phyloP scores from a whole-genome alignment of 2,329 filamentous ascomycete genomes.

The Aspergillus melleus region DNA sequence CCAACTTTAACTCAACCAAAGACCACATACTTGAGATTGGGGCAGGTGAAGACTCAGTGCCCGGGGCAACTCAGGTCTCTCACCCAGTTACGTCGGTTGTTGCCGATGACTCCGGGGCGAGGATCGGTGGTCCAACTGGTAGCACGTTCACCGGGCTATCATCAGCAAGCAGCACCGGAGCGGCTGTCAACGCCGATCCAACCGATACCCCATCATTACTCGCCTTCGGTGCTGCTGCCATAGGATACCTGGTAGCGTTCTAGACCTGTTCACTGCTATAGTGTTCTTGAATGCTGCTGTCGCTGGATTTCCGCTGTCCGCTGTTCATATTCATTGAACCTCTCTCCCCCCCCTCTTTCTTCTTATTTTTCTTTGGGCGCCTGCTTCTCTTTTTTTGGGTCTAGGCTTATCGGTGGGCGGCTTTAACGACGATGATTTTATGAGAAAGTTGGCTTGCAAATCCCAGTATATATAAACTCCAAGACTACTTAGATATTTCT shows the following conservation, averaged over 20 bases:
- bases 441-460: background rate
- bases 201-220: background rate
- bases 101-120: constrained; percentile 45
- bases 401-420: background rate
- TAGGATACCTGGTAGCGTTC: background rate
- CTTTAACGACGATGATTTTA: no score
- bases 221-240: background rate
- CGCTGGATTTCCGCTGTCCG: background rate
- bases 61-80: constrained; percentile 53
- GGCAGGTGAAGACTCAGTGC: constrained; percentile 50
- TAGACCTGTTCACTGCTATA: background rate
- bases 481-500: background rate
- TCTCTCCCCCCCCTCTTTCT: background rate
- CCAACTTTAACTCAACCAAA: constrained; percentile 58
- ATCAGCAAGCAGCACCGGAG: constrained; percentile 19
- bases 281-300: background rate
- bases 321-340: background rate
- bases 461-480: background rate
- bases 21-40: constrained; percentile 56
- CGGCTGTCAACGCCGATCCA: constrained; percentile 1
- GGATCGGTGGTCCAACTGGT: constrained; percentile 34
- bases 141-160: constrained; percentile 16
- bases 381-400: background rate
- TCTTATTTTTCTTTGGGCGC: no score
- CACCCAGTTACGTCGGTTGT: constrained; percentile 52